Base-by-base conservation (phyloP, 495 filamentous ascomycete species). In the Clohesyomyces aquaticus region DNA sequence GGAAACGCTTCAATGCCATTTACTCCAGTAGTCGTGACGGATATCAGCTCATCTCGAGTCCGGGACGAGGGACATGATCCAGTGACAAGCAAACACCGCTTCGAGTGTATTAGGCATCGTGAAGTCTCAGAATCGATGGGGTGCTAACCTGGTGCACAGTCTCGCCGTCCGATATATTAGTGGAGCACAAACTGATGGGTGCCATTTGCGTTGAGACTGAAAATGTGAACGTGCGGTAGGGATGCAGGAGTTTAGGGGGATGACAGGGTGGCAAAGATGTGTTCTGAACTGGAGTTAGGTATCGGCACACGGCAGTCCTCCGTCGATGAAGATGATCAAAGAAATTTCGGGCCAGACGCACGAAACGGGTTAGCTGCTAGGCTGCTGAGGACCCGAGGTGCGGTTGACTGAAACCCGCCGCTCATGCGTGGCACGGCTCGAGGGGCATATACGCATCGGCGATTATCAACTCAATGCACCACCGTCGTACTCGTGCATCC, bases 1-100 rank as follows among this genome's bases (percentile, higher is more conserved):
- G 69, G 67, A 35, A 73, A 73, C 46, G 61, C 61, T 22, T 68
- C 60, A 32, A 53, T 48, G 1, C 47, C 48, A 41, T 63, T 58
- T 16, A 49, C 45, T 23, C 47, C 56, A 1, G 23, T 32, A 12
- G 61, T 68, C 21, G n/a, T 52, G 47, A 67, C 55, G 2, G 65
- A 63, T 8, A 67, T 52, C 2, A 26, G 38, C 27, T 63, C 54
- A 10, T 56, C 59, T 4, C 52, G 46, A n/a, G 53, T 26, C 3
- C 18, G 4, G 25, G 18, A 48, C 0, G 47, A 58, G 22, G 26
- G 18, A 26, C 60, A 68, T 18, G 23, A n/a, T 22, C 66, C 66
- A 1, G 55, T 55, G 4, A 64, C 21, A 27, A 64, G 55, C 2
- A 68, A 54, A 27, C 66, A 68, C 14, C 66, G 66, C 66, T 68